Percentiles rank a stretch among this genome's conserved stretches.
phyloP scores from a whole-genome alignment of 208 protist genomes.

The Wallacemonas sp. region DNA sequence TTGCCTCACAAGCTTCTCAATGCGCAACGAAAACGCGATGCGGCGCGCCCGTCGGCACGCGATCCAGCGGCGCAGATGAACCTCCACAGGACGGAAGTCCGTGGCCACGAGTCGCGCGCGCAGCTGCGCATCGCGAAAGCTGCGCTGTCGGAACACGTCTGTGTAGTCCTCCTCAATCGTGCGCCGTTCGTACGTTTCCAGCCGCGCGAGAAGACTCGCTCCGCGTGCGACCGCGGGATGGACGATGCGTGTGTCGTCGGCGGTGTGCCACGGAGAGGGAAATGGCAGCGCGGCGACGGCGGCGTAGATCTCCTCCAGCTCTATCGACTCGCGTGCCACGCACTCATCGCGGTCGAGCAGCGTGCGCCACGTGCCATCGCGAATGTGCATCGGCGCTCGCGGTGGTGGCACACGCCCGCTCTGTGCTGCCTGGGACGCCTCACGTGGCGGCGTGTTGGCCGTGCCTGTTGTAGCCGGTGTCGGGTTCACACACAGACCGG shows the following conservation, averaged over 20 bases:
- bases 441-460: too few relatives aligned
- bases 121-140: slow-evolving; percentile 30
- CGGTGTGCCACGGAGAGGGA: slow-evolving; percentile 18
- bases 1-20: slow-evolving; percentile 11
- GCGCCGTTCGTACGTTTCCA: slow-evolving; percentile 39
- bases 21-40: slow-evolving; percentile 8
- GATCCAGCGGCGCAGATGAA: slow-evolving; percentile 37
- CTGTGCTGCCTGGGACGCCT: too few relatives aligned
- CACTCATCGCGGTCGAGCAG: slow-evolving; percentile 48
- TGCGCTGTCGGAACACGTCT: slow-evolving; percentile 14
- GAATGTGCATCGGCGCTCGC: slow-evolving; percentile 3
- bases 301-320: slow-evolving; percentile 36
- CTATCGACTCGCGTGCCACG: slow-evolving; percentile 46
- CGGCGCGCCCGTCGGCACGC: slow-evolving; percentile 28
- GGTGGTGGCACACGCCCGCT: neutral
- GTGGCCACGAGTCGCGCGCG: slow-evolving; percentile 20
- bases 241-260: neutral
- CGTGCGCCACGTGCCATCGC: slow-evolving; percentile 27
- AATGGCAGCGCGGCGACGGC: slow-evolving; percentile 35
- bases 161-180: slow-evolving; percentile 30
- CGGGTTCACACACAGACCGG: too few relatives aligned
- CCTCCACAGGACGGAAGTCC: neutral
- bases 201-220: neutral
- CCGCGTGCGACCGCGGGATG: slow-evolving; percentile 17
- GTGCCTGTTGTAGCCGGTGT: too few relatives aligned